Evolutionary conservation across 805 yeast genomes (phyloP).

Genomic region (Kregervanrija delftensis): DNA sequence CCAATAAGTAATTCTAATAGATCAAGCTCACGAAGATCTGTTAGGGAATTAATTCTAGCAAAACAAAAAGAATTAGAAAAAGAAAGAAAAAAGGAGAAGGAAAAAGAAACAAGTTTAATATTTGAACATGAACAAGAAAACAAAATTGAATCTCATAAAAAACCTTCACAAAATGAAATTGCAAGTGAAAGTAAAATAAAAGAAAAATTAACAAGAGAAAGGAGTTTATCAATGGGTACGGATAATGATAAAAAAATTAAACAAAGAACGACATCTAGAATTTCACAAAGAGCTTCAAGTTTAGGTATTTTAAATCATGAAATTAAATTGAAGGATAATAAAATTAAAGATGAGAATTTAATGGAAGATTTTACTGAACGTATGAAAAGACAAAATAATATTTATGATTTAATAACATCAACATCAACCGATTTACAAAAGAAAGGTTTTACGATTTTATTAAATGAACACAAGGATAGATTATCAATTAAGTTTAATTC

Average conservation of each 20-base stretch:
- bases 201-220: too few relatives aligned
- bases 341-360: too few relatives aligned
- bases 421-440: slow-evolving; percentile 14
- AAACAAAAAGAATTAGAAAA: slow-evolving; percentile 29
- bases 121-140: too few relatives aligned
- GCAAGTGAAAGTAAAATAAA: too few relatives aligned
- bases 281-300: too few relatives aligned
- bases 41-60: slow-evolving; percentile 40
- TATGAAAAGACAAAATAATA: slow-evolving; percentile 13
- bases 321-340: too few relatives aligned
- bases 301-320: too few relatives aligned
- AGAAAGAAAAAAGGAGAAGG: slow-evolving; percentile 10
- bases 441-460: slow-evolving; percentile 14
- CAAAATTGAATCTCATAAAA: too few relatives aligned
- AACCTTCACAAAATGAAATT: too few relatives aligned
- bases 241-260: too few relatives aligned
- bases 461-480: slow-evolving; percentile 4
- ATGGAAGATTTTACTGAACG: slow-evolving; percentile 16
- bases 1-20: slow-evolving; percentile 29
- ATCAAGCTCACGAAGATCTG: slow-evolving; percentile 35
- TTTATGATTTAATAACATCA: slow-evolving; percentile 20
- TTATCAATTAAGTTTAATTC: slow-evolving; percentile 17
- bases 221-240: too few relatives aligned
- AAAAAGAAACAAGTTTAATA: background rate
- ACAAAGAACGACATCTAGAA: too few relatives aligned